phyloP scores from a whole-genome alignment of 1,284 basidiomycete species.

The Sutorius eximius region DNA sequence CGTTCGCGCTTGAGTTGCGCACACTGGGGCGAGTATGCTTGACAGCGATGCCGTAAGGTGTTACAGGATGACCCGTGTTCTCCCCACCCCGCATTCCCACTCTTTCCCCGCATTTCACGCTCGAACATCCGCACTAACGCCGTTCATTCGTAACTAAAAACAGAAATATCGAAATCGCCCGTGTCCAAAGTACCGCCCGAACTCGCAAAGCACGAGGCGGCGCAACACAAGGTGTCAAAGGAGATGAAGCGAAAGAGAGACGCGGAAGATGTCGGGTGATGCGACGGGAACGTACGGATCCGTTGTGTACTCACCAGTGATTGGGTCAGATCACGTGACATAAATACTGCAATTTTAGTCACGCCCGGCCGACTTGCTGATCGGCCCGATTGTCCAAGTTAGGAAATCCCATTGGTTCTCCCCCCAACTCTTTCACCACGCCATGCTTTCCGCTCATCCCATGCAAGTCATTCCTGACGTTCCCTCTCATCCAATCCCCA shows the following conservation, averaged over 20 bases:
- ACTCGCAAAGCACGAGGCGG: constrained; percentile 85
- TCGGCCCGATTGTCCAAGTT: constrained; percentile 18
- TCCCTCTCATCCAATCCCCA: background rate
- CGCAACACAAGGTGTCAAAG: constrained; percentile 82
- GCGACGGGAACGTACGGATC: background rate
- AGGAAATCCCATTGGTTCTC: background rate
- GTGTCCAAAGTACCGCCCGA: constrained; percentile 88
- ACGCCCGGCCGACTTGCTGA: constrained; percentile 17
- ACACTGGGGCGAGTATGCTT: too few relatives aligned
- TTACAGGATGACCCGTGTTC: constrained; percentile 12
- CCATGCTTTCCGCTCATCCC: constrained; percentile 47
- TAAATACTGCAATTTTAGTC: background rate
- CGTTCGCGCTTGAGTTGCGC: background rate
- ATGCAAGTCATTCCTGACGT: constrained; percentile 32
- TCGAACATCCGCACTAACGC: constrained; percentile 14
- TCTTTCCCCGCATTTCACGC: constrained; percentile 19
- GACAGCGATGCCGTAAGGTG: constrained; percentile 8
- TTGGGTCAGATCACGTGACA: background rate
- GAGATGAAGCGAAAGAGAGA: constrained; percentile 92
- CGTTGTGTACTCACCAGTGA: too few relatives aligned
- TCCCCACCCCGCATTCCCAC: constrained; percentile 3
- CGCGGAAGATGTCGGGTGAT: constrained; percentile 65
- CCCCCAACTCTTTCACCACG: background rate
- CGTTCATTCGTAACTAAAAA: background rate
- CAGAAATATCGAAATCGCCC: constrained; percentile 91